Percentiles rank a stretch among this genome's conserved stretches.
phyloP scores from a whole-genome alignment of 495 filamentous ascomycete species.

The Tetracladium marchalianum region DNA sequence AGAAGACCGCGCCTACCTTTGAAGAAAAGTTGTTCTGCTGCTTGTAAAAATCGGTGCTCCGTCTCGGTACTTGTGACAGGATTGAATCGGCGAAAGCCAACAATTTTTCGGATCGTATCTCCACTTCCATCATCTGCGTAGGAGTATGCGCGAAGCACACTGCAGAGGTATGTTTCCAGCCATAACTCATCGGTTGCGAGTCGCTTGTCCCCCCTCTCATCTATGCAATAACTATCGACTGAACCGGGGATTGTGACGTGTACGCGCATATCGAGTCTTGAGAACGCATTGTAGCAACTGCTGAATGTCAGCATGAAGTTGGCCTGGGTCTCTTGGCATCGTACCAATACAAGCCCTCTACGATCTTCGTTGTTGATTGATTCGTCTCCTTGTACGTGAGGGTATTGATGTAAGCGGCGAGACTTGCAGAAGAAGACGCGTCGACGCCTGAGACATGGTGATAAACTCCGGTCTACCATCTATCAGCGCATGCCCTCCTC shows the following conservation, averaged over 20 bases:
- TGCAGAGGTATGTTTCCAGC: conserved; percentile 96
- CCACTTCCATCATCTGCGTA: conserved; percentile 93
- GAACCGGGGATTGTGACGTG: conserved; percentile 92
- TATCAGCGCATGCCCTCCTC: neutral
- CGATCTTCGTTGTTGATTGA: conserved; percentile 67
- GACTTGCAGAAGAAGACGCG: conserved; percentile 90
- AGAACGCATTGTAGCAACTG: conserved; percentile 99
- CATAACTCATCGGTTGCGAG: conserved; percentile 86
- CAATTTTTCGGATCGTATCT: conserved; percentile 84
- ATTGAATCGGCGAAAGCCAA: conserved; percentile 91
- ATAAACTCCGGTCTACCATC: conserved; percentile 71
- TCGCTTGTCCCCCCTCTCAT: conserved; percentile 89
- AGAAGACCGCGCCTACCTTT: conserved; percentile 45
- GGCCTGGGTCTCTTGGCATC: neutral
- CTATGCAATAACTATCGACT: conserved; percentile 91
- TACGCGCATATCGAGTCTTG: conserved; percentile 94
- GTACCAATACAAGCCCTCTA: conserved; percentile 90
- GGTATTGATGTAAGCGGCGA: conserved; percentile 97
- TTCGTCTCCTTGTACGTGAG: conserved; percentile 84
- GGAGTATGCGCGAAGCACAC: conserved; percentile 82
- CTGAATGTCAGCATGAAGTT: conserved; percentile 1
- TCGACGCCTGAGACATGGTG: conserved; percentile 98
- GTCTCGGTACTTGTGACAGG: conserved; percentile 94
- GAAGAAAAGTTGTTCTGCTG: conserved; percentile 92
- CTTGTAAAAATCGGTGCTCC: conserved; percentile 92